Percentiles rank a stretch among this genome's conserved stretches.
Conservation (phyloP, 768 basidiomycete genomes). For the Sistotremastrum suecicum region DNA sequence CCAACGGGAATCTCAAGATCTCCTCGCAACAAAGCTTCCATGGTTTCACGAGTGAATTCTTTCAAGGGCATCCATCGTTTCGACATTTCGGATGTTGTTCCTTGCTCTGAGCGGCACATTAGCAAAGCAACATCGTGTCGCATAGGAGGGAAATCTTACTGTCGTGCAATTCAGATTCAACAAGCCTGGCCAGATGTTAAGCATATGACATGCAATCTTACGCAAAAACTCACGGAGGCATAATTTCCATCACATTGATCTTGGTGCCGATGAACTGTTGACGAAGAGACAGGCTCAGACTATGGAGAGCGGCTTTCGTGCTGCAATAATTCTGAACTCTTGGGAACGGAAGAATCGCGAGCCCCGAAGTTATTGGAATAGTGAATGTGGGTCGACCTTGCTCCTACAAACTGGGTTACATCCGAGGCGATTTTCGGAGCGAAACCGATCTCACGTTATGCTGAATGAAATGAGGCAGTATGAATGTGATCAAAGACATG, state of each 20-base stretch:
- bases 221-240: slow-evolving; percentile 35
- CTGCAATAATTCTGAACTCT: slow-evolving; percentile 37
- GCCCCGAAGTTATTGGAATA: slow-evolving; percentile 36
- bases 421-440: background rate
- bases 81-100: slow-evolving; percentile 30
- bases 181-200: slow-evolving; percentile 22
- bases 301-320: slow-evolving; percentile 43
- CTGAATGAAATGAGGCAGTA: slow-evolving; percentile 41
- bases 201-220: background rate
- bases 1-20: slow-evolving; percentile 19
- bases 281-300: slow-evolving; percentile 32
- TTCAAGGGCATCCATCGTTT: slow-evolving; percentile 42
- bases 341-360: slow-evolving; percentile 32
- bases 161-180: slow-evolving; percentile 50
- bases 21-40: slow-evolving; percentile 25
- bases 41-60: slow-evolving; percentile 26
- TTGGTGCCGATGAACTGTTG: slow-evolving; percentile 33
- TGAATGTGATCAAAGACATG: slow-evolving; percentile 30
- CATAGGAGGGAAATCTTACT: slow-evolving; percentile 19
- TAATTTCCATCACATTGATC: slow-evolving; percentile 40
- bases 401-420: slow-evolving; percentile 15
- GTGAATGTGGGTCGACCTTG: slow-evolving; percentile 34
- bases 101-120: slow-evolving; percentile 27
- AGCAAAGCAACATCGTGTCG: background rate
- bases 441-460: slow-evolving; percentile 26